Evolutionary conservation across 1,284 basidiomycete genomes (phyloP).

Genomic region (Cutaneotrichosporon cavernicola): DNA sequence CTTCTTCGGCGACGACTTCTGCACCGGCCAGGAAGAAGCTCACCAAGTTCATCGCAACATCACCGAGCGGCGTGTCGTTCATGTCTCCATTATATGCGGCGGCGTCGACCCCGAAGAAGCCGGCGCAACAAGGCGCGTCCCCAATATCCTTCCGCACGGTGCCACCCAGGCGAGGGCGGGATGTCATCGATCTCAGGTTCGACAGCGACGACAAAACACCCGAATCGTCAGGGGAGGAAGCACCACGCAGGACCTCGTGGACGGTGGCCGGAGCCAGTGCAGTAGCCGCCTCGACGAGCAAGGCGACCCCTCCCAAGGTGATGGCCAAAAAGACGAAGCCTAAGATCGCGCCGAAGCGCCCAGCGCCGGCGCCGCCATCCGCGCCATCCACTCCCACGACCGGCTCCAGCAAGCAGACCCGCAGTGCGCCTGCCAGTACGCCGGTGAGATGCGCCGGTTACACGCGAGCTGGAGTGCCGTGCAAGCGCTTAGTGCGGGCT

Average conservation of each 20-base stretch:
- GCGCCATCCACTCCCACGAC: not conserved
- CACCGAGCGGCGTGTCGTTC: constrained; percentile 7
- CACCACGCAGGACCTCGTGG: not conserved
- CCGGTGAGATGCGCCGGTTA: constrained; percentile 47
- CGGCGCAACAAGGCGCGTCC: not conserved
- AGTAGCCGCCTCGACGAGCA: not conserved
- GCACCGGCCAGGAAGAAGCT: not conserved
- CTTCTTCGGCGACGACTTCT: not conserved
- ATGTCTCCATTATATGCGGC: constrained; percentile 3
- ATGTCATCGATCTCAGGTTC: constrained; percentile 19
- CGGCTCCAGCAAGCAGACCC: not conserved
- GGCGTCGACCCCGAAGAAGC: constrained; percentile 4
- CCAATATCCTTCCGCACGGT: not conserved
- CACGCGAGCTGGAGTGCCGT: constrained; percentile 47
- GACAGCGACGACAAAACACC: constrained; percentile 16
- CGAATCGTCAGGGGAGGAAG: constrained; percentile 1
- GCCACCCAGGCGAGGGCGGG: not conserved
- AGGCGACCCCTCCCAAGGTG: not conserved
- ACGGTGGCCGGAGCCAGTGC: not conserved
- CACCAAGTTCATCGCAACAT: constrained; percentile 1
- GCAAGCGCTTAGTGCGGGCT: constrained; percentile 45
- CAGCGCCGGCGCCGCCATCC: not conserved
- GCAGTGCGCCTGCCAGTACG: not conserved
- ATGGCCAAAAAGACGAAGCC: not conserved
- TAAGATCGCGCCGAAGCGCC: not conserved